Base-by-base conservation (phyloP, 2,329 filamentous ascomycete species). In the Corinectria fuckeliana region DNA sequence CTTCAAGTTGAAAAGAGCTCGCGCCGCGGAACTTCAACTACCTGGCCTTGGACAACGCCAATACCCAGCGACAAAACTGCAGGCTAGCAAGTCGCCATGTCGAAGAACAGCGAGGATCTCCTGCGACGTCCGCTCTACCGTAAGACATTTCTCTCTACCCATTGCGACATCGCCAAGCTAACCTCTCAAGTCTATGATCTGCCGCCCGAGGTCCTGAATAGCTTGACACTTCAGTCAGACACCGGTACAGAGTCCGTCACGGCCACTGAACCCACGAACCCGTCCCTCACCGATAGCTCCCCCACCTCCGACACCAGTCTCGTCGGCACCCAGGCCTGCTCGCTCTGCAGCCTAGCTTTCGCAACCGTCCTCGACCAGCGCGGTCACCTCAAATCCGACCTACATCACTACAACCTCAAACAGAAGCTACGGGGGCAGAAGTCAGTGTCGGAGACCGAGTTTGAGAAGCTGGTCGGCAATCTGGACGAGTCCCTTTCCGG, bases 401-500 rank as follows among this genome's bases (percentile, higher is more conserved):
- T 96, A 48, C 95, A 99, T 75, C 86, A 90, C 65, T 99, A 97
- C 78, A 99, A 99, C 74, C 78, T 98, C 61, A 98, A 97, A 77
- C 91, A 94, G 73, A 96, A 92, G 79, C 79, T 97, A 56, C 88
- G 92, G 45, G 91, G 91, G 0, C 82, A 83, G 58, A 84, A 83
- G 9, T 77, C 91, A 0, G 89, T 97, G 1, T 86, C 87, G 1
- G 95, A 99, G 72, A 75, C 73, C 7, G 93, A 97, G 30, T 99
- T 99, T 67, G 91, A 95, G 73, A 91, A 89, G 72, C 82, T 97
- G 6, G 83, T 98, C 7, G 92, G 88, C 32, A 87, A 95, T 59
- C 81, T 99, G 30, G 91, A 97, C 68, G 94, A 99, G 80, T 95
- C 91, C 70, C 84, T 96, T 60, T 98, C 95, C 1, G 95, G 96